Percentiles rank a stretch among this genome's conserved stretches.
phyloP scores from a whole-genome alignment of 129 eudicot species.

The Arctium minus region DNA sequence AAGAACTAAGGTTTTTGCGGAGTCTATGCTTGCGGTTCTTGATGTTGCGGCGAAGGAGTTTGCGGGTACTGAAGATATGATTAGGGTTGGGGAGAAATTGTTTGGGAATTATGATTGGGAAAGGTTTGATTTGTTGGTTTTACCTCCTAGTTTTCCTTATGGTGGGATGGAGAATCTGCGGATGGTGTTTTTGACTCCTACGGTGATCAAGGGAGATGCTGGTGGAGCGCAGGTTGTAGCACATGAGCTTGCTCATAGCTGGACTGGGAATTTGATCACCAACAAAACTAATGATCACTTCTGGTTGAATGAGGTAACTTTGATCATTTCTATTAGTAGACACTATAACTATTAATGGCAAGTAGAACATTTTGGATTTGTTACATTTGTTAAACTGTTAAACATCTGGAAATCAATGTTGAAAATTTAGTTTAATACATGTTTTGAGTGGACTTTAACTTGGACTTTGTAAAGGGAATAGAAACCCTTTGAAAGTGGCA shows the following conservation, averaged over 20 bases:
- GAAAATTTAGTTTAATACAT: not conserved
- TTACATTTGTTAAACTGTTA: constrained; percentile 4
- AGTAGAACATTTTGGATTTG: not conserved
- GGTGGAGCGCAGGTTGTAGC: constrained; percentile 97
- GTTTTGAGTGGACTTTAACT: not conserved
- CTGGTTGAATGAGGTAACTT: constrained; percentile 82
- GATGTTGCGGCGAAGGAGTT: too few relatives aligned
- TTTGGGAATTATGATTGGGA: too few relatives aligned
- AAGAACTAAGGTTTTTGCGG: too few relatives aligned
- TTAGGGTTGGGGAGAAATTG: too few relatives aligned
- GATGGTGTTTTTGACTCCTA: constrained; percentile 92
- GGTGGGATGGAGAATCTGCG: constrained; percentile 99
- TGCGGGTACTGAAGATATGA: too few relatives aligned
- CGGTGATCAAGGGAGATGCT: constrained; percentile 92
- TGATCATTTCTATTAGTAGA: constrained; percentile 11
- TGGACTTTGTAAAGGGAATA: not conserved
- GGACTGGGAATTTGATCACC: constrained; percentile 98
- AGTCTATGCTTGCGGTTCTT: too few relatives aligned
- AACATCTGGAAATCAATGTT: not conserved
- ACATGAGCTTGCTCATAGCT: constrained; percentile 97
- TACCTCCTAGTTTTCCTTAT: constrained; percentile 96
- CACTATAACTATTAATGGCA: not conserved
- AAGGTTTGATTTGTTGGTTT: constrained; percentile 86
- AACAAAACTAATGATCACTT: constrained; percentile 87
- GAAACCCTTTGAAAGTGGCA: constrained; percentile 3